phyloP scores from a whole-genome alignment of 441 rosid species.

The Cnidoscolus chayamansa region DNA sequence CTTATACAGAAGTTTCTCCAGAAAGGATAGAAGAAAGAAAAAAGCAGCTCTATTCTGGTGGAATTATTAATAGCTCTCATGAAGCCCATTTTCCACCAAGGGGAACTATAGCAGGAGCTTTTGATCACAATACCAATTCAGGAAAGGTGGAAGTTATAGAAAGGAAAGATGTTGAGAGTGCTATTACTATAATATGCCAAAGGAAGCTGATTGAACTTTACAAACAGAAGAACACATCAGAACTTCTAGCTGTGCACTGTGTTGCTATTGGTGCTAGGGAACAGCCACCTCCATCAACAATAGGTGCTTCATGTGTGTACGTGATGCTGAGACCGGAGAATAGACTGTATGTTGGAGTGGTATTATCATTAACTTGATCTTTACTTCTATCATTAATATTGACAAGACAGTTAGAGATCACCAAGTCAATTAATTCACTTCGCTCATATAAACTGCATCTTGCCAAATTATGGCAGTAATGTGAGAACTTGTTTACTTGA shows the following conservation, averaged over 20 bases:
- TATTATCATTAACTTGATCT: constrained; percentile 25
- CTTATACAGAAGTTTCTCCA: constrained; percentile 28
- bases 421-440: not conserved
- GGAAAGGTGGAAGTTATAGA: constrained; percentile 33
- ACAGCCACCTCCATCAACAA: constrained; percentile 88
- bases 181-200: constrained; percentile 46
- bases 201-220: constrained; percentile 54
- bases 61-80: constrained; percentile 28
- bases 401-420: not conserved
- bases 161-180: constrained; percentile 46
- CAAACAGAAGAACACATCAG: constrained; percentile 33
- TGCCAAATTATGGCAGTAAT: not conserved
- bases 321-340: constrained; percentile 81
- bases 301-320: constrained; percentile 84
- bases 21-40: constrained; percentile 26
- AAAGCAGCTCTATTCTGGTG: constrained; percentile 16
- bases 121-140: constrained; percentile 29
- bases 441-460: not conserved
- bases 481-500: not conserved
- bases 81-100: constrained; percentile 23
- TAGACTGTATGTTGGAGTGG: constrained; percentile 90
- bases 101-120: constrained; percentile 27
- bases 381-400: not conserved
- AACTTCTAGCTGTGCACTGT: constrained; percentile 40
- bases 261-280: constrained; percentile 65